Conservation (phyloP, 352 stramenopile genomes). For the Pythium plurisporium region DNA sequence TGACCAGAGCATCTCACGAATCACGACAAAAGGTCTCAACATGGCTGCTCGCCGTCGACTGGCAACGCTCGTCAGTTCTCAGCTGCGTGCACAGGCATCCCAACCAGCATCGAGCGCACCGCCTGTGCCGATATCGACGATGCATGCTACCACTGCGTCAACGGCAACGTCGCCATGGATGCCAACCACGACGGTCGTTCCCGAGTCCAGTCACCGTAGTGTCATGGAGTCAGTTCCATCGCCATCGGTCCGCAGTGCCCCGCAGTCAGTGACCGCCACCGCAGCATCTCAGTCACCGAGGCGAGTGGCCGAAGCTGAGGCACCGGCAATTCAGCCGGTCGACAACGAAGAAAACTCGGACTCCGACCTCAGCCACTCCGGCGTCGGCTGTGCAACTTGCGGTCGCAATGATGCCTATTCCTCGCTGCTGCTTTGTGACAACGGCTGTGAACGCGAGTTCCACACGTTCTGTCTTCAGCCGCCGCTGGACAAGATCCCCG, state of each 20-base stretch:
- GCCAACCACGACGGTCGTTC: too few species aligned
- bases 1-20: too few species aligned
- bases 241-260: too few species aligned
- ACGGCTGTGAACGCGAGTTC: constrained; percentile 49
- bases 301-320: not conserved
- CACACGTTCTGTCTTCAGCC: constrained; percentile 46
- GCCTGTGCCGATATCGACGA: too few species aligned
- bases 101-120: not conserved
- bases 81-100: constrained; percentile 6
- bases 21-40: not conserved
- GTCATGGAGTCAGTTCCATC: too few species aligned
- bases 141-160: not conserved
- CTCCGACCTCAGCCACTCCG: constrained; percentile 11
- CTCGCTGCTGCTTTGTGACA: constrained; percentile 46
- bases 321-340: not conserved
- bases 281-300: too few species aligned
- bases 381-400: constrained; percentile 25
- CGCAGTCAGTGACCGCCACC: too few species aligned
- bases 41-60: constrained; percentile 4
- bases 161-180: too few species aligned
- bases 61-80: not conserved
- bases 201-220: too few species aligned
- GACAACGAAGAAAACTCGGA: not conserved
- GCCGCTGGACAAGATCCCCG: constrained; percentile 38
- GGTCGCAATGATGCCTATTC: constrained; percentile 35